Conservation (phyloP, 345 rosid genomes). For the Kandelia obovata region DNA sequence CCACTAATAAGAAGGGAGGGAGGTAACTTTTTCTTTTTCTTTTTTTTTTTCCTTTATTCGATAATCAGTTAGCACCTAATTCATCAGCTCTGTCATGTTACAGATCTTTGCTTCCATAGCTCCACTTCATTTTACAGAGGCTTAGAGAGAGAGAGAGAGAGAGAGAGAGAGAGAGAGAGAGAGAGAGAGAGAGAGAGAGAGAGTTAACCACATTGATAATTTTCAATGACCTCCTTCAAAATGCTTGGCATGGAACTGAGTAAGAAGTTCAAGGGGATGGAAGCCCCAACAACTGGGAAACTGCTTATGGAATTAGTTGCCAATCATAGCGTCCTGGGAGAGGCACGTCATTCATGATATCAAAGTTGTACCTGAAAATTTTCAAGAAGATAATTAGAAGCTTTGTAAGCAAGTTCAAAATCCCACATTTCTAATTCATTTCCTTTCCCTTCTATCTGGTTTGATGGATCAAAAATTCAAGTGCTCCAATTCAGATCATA, state of each 20-base stretch:
- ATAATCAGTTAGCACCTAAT: conserved; percentile 29
- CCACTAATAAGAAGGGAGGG: neutral
- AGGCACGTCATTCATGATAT: conserved; percentile 57
- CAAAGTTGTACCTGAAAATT: conserved; percentile 77
- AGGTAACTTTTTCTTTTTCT: too few species aligned
- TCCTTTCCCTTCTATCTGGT: too few species aligned
- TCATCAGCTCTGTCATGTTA: conserved; percentile 32
- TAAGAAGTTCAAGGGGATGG: conserved; percentile 12
- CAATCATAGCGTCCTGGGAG: conserved; percentile 79
- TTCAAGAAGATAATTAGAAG: neutral
- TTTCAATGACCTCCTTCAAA: conserved; percentile 15
- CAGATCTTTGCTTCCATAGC: conserved; percentile 29
- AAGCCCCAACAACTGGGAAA: neutral
- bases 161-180: neutral
- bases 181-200: conserved; percentile 4
- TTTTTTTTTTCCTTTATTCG: too few species aligned
- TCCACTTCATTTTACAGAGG: conserved; percentile 22
- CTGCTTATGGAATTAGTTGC: conserved; percentile 51
- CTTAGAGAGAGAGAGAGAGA: conserved; percentile 1
- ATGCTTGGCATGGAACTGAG: neutral
- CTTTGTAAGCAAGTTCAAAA: neutral
- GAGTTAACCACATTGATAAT: conserved; percentile 3
- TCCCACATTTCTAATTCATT: too few species aligned
- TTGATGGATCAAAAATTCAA: too few species aligned
- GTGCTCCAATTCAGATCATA: too few species aligned